Base-by-base conservation (phyloP, 495 filamentous ascomycete species). In the Penicillium verhagenii region DNA sequence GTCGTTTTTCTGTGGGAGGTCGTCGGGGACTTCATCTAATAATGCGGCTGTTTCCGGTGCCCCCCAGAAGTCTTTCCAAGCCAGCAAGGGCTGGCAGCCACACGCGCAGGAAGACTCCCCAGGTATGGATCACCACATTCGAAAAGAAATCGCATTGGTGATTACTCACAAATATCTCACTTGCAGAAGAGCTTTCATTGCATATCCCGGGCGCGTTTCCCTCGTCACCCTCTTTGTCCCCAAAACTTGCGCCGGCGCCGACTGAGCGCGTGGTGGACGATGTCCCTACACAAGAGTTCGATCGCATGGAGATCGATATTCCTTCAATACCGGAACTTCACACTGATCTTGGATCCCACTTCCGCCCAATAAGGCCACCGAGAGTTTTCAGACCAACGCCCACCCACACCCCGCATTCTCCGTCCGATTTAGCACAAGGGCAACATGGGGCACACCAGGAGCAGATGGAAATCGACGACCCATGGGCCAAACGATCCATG, bases 121-220 rank as follows among this genome's bases (percentile, higher is more conserved):
- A 50, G 47, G 47, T 50, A 50, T 19, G 47, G 11, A 23, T 6
- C 20, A 37, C 31, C 1, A n/a, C 21, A 26, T 35, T 50, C 31
- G 18, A 1, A 35, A 9, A 37, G 20, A n/a, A 33, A 26, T 33
- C 7, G 18, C 20, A 21, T 35, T 29, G 13, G 23, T 18, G 25
- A 18, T 20, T 31, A n/a, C 49, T 52, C 19, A 52, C 24, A 21
- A 11, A 11, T 4, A 40, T 13, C 7, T 21, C 37, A 5, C 19
- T 31, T 13, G 24, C 16, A 54, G 54, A 61, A 31, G n/a, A 40
- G 7, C 8, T 8, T 20, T 14, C 11, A 1, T 18, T 55, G 6
- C 26, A 47, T 6, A 56, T 67, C 1, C 64, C 64, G 7, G 64
- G 64, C n/a, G 61, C 61, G 1, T 67, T 60, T 9, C 64, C 64